A percentile compares a stretch with the other conserved stretches of the same genome.
These are phyloP conservation scores for Porcisia deanei DNA, from an alignment of 208 protist genomes.

Conservation along the genomic window DNA sequence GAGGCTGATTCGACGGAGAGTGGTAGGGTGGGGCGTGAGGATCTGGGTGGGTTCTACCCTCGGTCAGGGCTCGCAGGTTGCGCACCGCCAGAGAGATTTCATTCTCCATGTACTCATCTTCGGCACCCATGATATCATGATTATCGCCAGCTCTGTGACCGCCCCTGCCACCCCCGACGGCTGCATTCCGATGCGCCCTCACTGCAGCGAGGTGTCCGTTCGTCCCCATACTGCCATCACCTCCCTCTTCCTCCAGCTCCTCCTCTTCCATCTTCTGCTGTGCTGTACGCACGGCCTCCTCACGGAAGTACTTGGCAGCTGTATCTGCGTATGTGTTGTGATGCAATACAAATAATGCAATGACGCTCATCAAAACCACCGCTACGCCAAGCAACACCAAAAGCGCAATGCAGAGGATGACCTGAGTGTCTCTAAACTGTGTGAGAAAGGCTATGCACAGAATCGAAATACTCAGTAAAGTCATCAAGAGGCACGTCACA, in stretches of 20 bases:
- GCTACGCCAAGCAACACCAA: conserved; percentile 33
- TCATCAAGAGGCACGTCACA: conserved; percentile 11
- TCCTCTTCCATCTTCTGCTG: conserved; percentile 36
- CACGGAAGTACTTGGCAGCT: conserved; percentile 48
- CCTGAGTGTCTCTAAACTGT: conserved; percentile 28
- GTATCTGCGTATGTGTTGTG: conserved; percentile 68
- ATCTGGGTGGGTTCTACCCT: conserved; percentile 12
- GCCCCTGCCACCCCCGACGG: not conserved
- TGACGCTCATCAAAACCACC: conserved; percentile 27
- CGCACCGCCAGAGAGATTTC: conserved; percentile 24
- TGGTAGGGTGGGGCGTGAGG: conserved; percentile 7
- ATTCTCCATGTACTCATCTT: conserved; percentile 22
- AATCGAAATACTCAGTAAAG: conserved; percentile 28
- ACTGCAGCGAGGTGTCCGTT: not conserved
- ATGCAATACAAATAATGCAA: conserved; percentile 43
- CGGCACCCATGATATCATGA: conserved; percentile 1
- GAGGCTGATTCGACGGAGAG: conserved; percentile 7
- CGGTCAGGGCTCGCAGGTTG: conserved; percentile 28
- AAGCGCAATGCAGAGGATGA: conserved; percentile 32
- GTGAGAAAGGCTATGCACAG: conserved; percentile 44
- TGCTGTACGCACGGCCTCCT: conserved; percentile 38
- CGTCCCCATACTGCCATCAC: not conserved
- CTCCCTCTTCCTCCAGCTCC: conserved; percentile 17
- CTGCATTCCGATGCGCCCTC: not conserved
- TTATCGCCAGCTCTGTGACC: not conserved